phyloP scores from a whole-genome alignment of 768 basidiomycete genomes.

The Lentinula detonsa region DNA sequence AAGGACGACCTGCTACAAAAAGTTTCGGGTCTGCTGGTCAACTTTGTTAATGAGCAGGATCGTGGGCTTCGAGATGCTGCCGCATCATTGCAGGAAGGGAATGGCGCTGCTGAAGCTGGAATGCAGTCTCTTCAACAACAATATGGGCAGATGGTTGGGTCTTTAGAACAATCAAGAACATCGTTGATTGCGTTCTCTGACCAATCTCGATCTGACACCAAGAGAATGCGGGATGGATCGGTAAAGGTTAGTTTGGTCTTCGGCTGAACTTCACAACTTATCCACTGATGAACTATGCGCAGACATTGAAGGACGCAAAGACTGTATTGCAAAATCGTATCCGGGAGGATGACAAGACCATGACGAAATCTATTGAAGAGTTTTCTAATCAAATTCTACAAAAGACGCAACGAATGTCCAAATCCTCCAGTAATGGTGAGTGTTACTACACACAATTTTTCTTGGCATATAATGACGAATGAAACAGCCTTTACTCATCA shows the following conservation, averaged over 20 bases:
- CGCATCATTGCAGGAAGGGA: conserved; percentile 44
- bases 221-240: conserved; percentile 50
- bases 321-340: conserved; percentile 36
- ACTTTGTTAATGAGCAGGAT: conserved; percentile 66
- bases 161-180: conserved; percentile 32
- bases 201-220: conserved; percentile 42
- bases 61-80: conserved; percentile 56
- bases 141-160: conserved; percentile 41
- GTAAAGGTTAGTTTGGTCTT: conserved; percentile 39
- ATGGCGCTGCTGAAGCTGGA: conserved; percentile 46
- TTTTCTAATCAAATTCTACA: conserved; percentile 49
- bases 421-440: conserved; percentile 40
- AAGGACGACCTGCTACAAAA: conserved; percentile 72
- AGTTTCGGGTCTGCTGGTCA: conserved; percentile 65
- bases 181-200: conserved; percentile 36
- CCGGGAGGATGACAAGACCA: conserved; percentile 34
- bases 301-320: conserved; percentile 38
- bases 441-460: conserved; percentile 1
- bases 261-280: not conserved
- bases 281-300: not conserved
- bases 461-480: not conserved
- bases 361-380: conserved; percentile 39
- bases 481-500: conserved; percentile 55
- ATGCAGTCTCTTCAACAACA: conserved; percentile 41
- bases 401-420: conserved; percentile 36